Base-by-base conservation (phyloP, 192 early-diverging fungal genomes). In the Coemansia sp. region DNA sequence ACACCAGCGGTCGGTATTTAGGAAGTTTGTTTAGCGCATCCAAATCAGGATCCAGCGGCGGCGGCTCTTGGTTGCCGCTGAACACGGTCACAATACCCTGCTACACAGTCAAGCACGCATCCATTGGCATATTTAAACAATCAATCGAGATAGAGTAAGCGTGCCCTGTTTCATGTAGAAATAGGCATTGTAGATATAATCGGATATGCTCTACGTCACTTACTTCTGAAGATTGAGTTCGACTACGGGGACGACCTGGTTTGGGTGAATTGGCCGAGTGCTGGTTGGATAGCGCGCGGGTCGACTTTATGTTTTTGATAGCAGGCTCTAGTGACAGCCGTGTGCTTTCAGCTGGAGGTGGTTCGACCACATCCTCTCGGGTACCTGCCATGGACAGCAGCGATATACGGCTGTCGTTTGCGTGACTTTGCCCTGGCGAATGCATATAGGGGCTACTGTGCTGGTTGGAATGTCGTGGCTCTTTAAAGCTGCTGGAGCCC, bases 201-300 rank as follows among this genome's bases (percentile, higher is more conserved):
- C 23, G 14, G 50, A 52, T 52, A 52, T 25, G 50, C 24, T 5
- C 25, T 26, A n/a, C 58, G 50, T 28, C 18, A 25, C 73, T 67
- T 70, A 74, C 76, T 71, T 80, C 77, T 20, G 77, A 80, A 14
- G 77, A 80, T 26, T 80, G 77, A 23, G 77, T 80, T 2, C 72
- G 68, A 38, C 77, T 80, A 15, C 77, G 76, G 9, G 77, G 77
- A 10, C 77, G 72, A 0, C 62, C 68, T 17, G 58, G 8, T 36
- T 68, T 67, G 23, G 71, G 34, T 14, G 61, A 40, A 24, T 58
- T 31, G 31, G 61, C 14, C 4, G 40, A 18, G 23, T 67, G 68
- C 44, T 71, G 64, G 56, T 63, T 68, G 40, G 77, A 71, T 31
- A 80, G 68, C 4, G 62, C 72, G 21, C 77, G 71, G 46, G 72